A percentile compares a stretch with the other conserved stretches of the same genome.
phyloP scores from a whole-genome alignment of 2,329 filamentous ascomycete species.

The Nigrograna mackinnonii region DNA sequence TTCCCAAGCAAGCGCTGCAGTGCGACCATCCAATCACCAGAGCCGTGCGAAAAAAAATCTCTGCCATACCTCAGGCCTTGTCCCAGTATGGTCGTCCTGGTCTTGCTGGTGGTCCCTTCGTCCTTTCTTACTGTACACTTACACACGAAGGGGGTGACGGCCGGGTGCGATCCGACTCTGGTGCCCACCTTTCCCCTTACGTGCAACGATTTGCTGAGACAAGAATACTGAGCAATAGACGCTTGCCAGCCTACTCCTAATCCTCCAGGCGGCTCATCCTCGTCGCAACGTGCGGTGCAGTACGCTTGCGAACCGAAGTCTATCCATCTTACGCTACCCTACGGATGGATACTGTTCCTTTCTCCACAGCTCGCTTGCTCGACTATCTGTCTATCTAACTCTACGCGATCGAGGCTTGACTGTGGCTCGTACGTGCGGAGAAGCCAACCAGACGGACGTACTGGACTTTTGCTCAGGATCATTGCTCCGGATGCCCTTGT shows the following conservation, averaged over 20 bases:
- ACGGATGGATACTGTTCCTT: slow-evolving; percentile 5
- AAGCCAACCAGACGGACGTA: neutral
- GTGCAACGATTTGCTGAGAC: slow-evolving; percentile 9
- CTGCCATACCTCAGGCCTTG: too few relatives aligned
- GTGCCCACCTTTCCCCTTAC: neutral
- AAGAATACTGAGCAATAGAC: slow-evolving; percentile 12
- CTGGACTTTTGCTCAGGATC: neutral
- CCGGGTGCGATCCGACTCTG: slow-evolving; percentile 2
- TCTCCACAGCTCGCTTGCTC: neutral
- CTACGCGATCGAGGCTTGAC: too few relatives aligned
- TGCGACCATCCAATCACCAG: neutral
- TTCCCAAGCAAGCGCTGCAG: neutral
- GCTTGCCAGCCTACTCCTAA: slow-evolving; percentile 2
- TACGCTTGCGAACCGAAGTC: slow-evolving; percentile 4
- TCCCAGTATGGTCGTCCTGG: too few relatives aligned
- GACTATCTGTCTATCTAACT: neutral
- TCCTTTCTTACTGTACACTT: too few relatives aligned
- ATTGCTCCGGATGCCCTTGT: neutral
- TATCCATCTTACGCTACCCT: neutral
- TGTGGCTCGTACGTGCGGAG: neutral
- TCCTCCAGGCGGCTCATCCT: slow-evolving; percentile 2
- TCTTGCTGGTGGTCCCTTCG: too few relatives aligned
- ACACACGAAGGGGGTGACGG: neutral
- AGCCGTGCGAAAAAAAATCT: too few relatives aligned
- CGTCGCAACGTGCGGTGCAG: slow-evolving; percentile 9